Conservation (phyloP, 2,329 filamentous ascomycete genomes). For the Alternaria sp. region DNA sequence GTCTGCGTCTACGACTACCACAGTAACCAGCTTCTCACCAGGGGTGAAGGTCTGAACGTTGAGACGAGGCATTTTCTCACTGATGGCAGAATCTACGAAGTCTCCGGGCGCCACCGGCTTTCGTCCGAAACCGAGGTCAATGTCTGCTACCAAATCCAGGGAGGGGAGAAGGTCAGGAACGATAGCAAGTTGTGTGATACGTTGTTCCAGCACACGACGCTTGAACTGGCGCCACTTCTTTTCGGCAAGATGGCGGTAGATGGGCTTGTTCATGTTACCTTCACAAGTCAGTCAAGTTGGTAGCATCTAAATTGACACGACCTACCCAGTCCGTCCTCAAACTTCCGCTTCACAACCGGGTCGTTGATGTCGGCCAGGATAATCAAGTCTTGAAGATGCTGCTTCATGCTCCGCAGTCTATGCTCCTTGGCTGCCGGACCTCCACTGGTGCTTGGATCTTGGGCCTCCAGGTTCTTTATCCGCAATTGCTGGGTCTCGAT, state of each 20-base stretch:
- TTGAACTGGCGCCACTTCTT: slow-evolving; percentile 87
- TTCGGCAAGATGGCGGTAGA: slow-evolving; percentile 90
- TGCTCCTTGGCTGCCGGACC: slow-evolving; percentile 72
- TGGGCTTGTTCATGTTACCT: slow-evolving; percentile 96
- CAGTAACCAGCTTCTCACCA: slow-evolving; percentile 81
- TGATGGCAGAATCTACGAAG: slow-evolving; percentile 76
- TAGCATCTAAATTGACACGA: slow-evolving; percentile 8
- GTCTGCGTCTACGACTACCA: slow-evolving; percentile 89
- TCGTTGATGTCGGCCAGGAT: slow-evolving; percentile 95
- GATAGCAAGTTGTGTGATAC: slow-evolving; percentile 85
- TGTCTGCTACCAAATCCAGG: slow-evolving; percentile 79
- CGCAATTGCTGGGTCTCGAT: slow-evolving; percentile 73
- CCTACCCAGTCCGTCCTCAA: slow-evolving; percentile 89
- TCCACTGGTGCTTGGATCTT: slow-evolving; percentile 65
- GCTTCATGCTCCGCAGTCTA: slow-evolving; percentile 73
- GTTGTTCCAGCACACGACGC: slow-evolving; percentile 80
- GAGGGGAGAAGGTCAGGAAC: slow-evolving; percentile 86
- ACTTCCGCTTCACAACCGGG: slow-evolving; percentile 88
- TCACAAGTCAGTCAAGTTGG: slow-evolving; percentile 18
- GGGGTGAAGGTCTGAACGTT: slow-evolving; percentile 85
- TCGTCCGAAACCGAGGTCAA: slow-evolving; percentile 80
- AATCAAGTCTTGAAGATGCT: slow-evolving; percentile 80
- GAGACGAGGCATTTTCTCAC: slow-evolving; percentile 76
- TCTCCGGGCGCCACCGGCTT: slow-evolving; percentile 77
- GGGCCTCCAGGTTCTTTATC: slow-evolving; percentile 72